Percentiles rank a stretch among this genome's conserved stretches.
phyloP scores from a whole-genome alignment of 768 basidiomycete species.

The Rossbeevera mucosa region DNA sequence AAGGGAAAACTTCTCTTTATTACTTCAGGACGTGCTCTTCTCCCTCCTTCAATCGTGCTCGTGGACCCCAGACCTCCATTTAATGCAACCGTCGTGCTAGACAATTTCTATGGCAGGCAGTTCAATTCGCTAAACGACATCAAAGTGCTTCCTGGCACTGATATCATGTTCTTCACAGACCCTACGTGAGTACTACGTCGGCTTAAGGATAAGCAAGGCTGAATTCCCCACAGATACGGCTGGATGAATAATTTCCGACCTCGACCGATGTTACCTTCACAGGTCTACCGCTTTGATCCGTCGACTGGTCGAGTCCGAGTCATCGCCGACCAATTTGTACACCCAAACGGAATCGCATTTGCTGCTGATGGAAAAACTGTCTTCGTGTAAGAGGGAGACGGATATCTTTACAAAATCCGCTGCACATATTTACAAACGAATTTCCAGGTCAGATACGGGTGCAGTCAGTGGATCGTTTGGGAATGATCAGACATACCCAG shows the following conservation, averaged over 20 bases:
- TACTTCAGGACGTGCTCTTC: conserved; percentile 59
- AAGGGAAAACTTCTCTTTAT: conserved; percentile 54
- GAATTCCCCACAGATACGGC: conserved; percentile 46
- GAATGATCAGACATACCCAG: conserved; percentile 54
- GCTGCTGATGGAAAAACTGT: conserved; percentile 32
- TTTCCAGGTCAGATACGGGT: conserved; percentile 30
- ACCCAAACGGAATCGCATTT: neutral
- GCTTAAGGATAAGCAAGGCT: neutral
- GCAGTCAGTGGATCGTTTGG: conserved; percentile 41
- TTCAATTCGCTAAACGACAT: conserved; percentile 83
- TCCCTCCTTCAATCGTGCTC: conserved; percentile 58
- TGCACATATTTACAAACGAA: conserved; percentile 11
- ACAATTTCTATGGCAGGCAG: conserved; percentile 77
- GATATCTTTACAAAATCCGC: neutral
- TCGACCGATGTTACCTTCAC: conserved; percentile 59
- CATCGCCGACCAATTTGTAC: conserved; percentile 71
- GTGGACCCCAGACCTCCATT: conserved; percentile 62
- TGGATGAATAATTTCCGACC: conserved; percentile 65
- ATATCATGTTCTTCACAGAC: conserved; percentile 75
- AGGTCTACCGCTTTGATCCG: conserved; percentile 74
- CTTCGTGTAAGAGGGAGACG: conserved; percentile 46
- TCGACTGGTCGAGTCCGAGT: conserved; percentile 59
- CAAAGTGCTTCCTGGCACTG: conserved; percentile 64
- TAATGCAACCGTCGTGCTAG: conserved; percentile 65
- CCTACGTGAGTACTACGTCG: conserved; percentile 42